A percentile compares a stretch with the other conserved stretches of the same genome.
Conservation (phyloP, 805 yeast species). For the Groenewaldozyma tartarivorans region DNA sequence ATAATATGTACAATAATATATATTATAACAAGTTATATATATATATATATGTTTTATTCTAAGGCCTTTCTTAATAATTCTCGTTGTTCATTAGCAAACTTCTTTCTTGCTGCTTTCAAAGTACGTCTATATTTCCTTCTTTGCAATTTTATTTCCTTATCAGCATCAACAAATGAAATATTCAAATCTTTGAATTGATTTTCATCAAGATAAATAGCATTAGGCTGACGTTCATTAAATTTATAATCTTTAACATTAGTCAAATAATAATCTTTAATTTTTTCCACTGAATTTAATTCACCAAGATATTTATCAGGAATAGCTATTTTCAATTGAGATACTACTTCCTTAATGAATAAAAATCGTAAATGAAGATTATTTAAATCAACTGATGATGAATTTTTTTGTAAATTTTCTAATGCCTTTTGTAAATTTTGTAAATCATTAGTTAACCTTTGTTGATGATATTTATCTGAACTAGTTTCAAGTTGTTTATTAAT, state of each 20-base stretch:
- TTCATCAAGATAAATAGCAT: constrained; percentile 54
- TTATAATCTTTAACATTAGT: constrained; percentile 32
- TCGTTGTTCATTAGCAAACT: constrained; percentile 22
- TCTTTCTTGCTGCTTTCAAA: constrained; percentile 34
- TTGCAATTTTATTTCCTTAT: constrained; percentile 38
- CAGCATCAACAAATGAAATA: constrained; percentile 35
- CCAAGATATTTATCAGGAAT: constrained; percentile 45
- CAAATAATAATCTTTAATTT: constrained; percentile 32
- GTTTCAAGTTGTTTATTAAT: neutral
- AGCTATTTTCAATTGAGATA: constrained; percentile 39
- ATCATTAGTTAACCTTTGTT: neutral
- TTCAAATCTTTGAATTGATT: constrained; percentile 51
- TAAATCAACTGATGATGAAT: constrained; percentile 18
- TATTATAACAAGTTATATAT: neutral
- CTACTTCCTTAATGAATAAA: constrained; percentile 38
- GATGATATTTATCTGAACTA: neutral
- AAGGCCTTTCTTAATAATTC: constrained; percentile 20
- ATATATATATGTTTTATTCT: constrained; percentile 10
- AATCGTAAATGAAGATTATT: constrained; percentile 43
- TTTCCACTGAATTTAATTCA: constrained; percentile 31
- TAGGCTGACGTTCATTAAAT: constrained; percentile 60
- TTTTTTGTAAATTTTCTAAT: constrained; percentile 5
- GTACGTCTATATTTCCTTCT: constrained; percentile 38
- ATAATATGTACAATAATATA: neutral
- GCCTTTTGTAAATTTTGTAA: neutral